Evolutionary conservation across 2,329 filamentous ascomycete genomes (phyloP).

Genomic region (Juglanconis oblonga): DNA sequence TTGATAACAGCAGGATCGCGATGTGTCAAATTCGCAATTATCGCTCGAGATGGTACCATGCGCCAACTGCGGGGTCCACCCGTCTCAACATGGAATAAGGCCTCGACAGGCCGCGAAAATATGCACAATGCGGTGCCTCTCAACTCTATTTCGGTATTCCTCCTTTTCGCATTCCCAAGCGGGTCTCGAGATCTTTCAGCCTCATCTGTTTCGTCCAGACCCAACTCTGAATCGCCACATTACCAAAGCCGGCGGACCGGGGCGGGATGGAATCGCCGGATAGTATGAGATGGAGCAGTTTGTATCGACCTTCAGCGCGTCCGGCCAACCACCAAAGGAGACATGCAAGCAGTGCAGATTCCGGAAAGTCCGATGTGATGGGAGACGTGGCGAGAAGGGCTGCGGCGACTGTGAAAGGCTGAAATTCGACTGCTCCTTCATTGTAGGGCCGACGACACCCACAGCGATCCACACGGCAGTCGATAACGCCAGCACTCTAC

Average conservation of each 20-base stretch:
- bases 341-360: conserved; percentile 18
- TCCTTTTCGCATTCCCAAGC: conserved; percentile 6
- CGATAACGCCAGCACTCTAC: conserved; percentile 1
- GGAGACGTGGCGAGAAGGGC: conserved; percentile 7
- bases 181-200: conserved; percentile 3
- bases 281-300: conserved; percentile 17
- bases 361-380: conserved; percentile 17
- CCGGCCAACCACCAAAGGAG: conserved; percentile 16
- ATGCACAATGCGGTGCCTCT: conserved; percentile 17
- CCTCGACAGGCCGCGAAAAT: conserved; percentile 1
- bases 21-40: conserved; percentile 17
- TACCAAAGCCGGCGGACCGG: too few relatives aligned
- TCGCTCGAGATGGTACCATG: conserved; percentile 19
- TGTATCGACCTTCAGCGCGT: conserved; percentile 18
- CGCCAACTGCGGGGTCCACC: conserved; percentile 18
- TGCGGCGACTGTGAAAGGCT: conserved; percentile 17
- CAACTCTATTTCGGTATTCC: conserved; percentile 11
- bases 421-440: conserved; percentile 16
- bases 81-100: conserved; percentile 1
- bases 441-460: conserved; percentile 10
- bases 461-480: conserved; percentile 3
- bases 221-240: too few relatives aligned
- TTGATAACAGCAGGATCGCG: not conserved
- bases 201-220: not conserved
- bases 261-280: not conserved